Conservation (phyloP, 192 early-diverging fungal genomes). For the Coemansia pectinata region DNA sequence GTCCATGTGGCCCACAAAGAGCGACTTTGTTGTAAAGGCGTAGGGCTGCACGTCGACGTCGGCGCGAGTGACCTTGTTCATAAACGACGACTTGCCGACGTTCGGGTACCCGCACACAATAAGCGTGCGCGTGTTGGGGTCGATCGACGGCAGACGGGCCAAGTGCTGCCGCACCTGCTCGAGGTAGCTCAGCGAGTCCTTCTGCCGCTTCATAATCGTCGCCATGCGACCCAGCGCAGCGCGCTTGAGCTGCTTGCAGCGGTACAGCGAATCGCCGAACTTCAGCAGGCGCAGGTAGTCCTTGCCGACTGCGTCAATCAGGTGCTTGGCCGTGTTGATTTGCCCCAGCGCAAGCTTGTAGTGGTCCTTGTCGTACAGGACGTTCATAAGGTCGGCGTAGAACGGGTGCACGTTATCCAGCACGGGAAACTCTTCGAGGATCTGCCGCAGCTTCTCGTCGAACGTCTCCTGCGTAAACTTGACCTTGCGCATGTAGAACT, state of each 20-base stretch:
- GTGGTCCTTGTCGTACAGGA: slow-evolving; percentile 99
- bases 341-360: slow-evolving; percentile 99
- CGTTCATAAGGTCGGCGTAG: slow-evolving; percentile 99
- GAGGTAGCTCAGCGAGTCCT: slow-evolving; percentile 93
- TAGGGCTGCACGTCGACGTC: slow-evolving; percentile 99
- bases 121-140: slow-evolving; percentile 99
- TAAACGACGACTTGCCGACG: slow-evolving; percentile 97
- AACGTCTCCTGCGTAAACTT: slow-evolving; percentile 98
- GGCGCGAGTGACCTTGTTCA: slow-evolving; percentile 98
- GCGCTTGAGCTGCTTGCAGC: slow-evolving; percentile 99
- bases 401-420: slow-evolving; percentile 99
- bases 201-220: slow-evolving; percentile 99
- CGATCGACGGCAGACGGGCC: slow-evolving; percentile 97
- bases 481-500: slow-evolving; percentile 99
- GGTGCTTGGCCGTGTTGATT: slow-evolving; percentile 95
- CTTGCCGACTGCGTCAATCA: slow-evolving; percentile 97
- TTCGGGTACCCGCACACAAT: slow-evolving; percentile 99
- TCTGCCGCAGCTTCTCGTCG: slow-evolving; percentile 93
- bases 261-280: slow-evolving; percentile 99
- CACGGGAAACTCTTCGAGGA: slow-evolving; percentile 96
- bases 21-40: slow-evolving; percentile 99
- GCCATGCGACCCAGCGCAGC: slow-evolving; percentile 99
- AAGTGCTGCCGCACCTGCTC: slow-evolving; percentile 99
- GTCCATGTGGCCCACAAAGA: slow-evolving; percentile 99
- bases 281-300: slow-evolving; percentile 97